phyloP scores from a whole-genome alignment of 2,329 filamentous ascomycete species.

The Ophioceras dolichostomum region DNA sequence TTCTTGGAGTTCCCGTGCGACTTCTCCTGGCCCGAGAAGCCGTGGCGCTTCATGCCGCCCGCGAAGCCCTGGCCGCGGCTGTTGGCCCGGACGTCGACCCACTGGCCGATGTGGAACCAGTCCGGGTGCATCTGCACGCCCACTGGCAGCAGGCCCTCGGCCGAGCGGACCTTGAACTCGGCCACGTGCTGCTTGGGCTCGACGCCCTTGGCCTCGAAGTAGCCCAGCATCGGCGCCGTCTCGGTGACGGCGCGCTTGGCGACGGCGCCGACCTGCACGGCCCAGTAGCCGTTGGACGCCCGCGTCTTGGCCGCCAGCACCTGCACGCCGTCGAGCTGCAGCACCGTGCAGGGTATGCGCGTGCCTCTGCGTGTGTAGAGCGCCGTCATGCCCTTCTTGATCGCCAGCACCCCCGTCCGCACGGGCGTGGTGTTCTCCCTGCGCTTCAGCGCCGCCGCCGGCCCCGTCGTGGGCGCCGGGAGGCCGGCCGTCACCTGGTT shows the following conservation, averaged over 20 bases:
- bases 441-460: conserved; percentile 47
- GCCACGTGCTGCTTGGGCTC: conserved; percentile 72
- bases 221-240: conserved; percentile 72
- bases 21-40: conserved; percentile 77
- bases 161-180: conserved; percentile 75
- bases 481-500: conserved; percentile 46
- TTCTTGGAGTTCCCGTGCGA: conserved; percentile 93
- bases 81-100: conserved; percentile 70
- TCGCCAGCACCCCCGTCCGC: conserved; percentile 71
- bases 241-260: conserved; percentile 63
- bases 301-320: conserved; percentile 79
- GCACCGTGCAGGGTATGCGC: conserved; percentile 76
- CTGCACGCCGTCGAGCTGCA: conserved; percentile 88
- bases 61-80: conserved; percentile 86
- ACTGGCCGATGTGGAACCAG: conserved; percentile 87
- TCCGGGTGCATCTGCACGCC: conserved; percentile 69
- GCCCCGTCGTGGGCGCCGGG: conserved; percentile 42
- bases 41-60: conserved; percentile 95
- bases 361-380: conserved; percentile 70
- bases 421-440: conserved; percentile 46
- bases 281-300: conserved; percentile 77
- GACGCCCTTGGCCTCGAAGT: conserved; percentile 72
- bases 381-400: conserved; percentile 94
- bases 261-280: conserved; percentile 79
- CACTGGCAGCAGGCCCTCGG: conserved; percentile 60